Evolutionary conservation across 1,284 basidiomycete genomes (phyloP).

Genomic region (Cutaneotrichosporon sp.): DNA sequence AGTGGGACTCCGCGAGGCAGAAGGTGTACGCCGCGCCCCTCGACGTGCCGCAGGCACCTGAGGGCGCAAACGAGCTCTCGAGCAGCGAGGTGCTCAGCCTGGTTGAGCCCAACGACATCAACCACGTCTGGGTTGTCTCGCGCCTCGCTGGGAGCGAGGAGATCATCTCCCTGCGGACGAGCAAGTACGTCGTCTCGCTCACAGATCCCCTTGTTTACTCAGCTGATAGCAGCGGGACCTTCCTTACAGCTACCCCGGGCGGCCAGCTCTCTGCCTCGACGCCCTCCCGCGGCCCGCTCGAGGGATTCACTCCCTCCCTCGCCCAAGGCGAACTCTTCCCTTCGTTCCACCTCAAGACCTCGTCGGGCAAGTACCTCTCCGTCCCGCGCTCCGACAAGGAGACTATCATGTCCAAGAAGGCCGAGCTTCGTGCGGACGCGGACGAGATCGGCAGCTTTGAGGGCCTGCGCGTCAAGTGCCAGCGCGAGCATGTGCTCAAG

Average conservation of each 20-base stretch:
- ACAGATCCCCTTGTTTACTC: neutral
- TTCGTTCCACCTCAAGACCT: constrained; percentile 32
- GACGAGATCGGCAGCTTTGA: constrained; percentile 82
- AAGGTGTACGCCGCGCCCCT: constrained; percentile 49
- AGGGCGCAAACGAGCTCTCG: constrained; percentile 47
- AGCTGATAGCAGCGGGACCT: constrained; percentile 42
- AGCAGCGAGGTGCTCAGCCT: constrained; percentile 42
- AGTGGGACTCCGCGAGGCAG: constrained; percentile 51
- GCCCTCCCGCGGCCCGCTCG: constrained; percentile 52
- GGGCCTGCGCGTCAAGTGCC: constrained; percentile 83
- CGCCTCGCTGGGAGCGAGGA: constrained; percentile 56
- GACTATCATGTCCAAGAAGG: constrained; percentile 39
- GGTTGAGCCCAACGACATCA: constrained; percentile 55
- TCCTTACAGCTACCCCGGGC: constrained; percentile 50
- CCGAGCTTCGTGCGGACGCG: constrained; percentile 77
- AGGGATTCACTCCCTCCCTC: constrained; percentile 45
- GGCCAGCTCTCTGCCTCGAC: constrained; percentile 47
- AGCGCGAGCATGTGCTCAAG: constrained; percentile 85
- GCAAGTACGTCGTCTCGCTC: constrained; percentile 37
- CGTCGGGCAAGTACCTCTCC: constrained; percentile 44
- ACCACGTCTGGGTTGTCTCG: constrained; percentile 58
- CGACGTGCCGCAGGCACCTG: constrained; percentile 50
- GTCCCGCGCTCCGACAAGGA: constrained; percentile 23
- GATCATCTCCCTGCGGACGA: constrained; percentile 54
- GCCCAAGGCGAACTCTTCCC: constrained; percentile 34